Evolutionary conservation across 2,329 filamentous ascomycete species (phyloP), one percentile per base, ranked within the genome.

Genomic region (Cordyceps farinosa): DNA sequence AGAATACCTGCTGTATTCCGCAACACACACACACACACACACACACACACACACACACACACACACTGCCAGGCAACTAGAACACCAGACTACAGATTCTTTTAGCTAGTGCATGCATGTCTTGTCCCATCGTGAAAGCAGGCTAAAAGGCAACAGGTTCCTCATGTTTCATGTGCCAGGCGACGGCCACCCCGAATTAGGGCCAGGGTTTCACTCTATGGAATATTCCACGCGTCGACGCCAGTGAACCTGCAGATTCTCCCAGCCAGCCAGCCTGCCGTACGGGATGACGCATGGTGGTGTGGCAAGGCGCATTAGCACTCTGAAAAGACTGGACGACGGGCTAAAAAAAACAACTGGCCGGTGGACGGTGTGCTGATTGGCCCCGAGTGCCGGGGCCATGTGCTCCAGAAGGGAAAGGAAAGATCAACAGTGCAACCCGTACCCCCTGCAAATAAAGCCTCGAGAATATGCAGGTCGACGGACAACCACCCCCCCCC

Each of bases 381-480:
- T 51, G 56, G 56, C 27, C 56, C 56, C 56, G 56, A 59, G 56
- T 59, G 56, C 56, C 56, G 56, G 22, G 22, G 47, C 56, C 56
- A 51, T 42, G 34, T 51, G 47, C 15, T 7, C 22, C 30, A 32
- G 17, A 17, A 34, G 7, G n/a, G 44, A 48, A 27, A 34, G 7
- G 29, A 57, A 29, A 29, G 45, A 51, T 59, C 45, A 59, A 58
- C 45, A 51, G 50, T 52, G 29, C 50, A 52, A 52, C 29, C 50
- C 50, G 50, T 36, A 36, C 32, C 50, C 50, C 32, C 36, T 52
- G 50, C 50, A 36, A 52, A 30, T 34, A 4, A 29, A 48, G 22
- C 22, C 22, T 22, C 22, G 22, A 48, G 15, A 30, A 29, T 22
- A 59, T 40, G 40, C 29, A 56, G 17, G 53, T 38, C 29, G 38